phyloP scores from a whole-genome alignment of 2,329 filamentous ascomycete genomes.

The Pestalotiopsis fici region DNA sequence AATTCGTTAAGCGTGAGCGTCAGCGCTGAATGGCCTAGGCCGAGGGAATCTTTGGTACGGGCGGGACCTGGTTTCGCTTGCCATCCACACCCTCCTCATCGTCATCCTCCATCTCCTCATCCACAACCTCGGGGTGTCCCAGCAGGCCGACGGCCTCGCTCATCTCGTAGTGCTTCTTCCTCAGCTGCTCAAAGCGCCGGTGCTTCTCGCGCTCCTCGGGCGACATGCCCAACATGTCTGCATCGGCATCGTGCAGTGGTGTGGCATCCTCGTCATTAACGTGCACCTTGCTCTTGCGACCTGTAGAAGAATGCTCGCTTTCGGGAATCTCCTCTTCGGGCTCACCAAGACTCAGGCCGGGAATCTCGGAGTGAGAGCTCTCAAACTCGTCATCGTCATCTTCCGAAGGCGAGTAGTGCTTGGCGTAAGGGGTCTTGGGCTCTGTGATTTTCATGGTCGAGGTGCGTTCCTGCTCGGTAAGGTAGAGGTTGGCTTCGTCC shows the following conservation, averaged over 20 bases:
- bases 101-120: constrained; percentile 59
- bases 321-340: constrained; percentile 74
- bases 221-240: constrained; percentile 53
- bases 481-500: constrained; percentile 97
- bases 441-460: constrained; percentile 99
- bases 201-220: constrained; percentile 88
- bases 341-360: constrained; percentile 88
- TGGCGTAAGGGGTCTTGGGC: constrained; percentile 95
- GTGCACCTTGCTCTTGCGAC: constrained; percentile 68
- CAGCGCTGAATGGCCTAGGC: neutral
- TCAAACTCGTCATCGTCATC: constrained; percentile 79
- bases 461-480: constrained; percentile 93
- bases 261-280: constrained; percentile 64
- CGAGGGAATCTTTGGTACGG: constrained; percentile 45
- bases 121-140: constrained; percentile 70
- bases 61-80: constrained; percentile 23
- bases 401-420: constrained; percentile 85
- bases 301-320: constrained; percentile 33
- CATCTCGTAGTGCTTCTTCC: constrained; percentile 99
- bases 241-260: constrained; percentile 62
- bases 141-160: constrained; percentile 86
- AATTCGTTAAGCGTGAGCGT: neutral
- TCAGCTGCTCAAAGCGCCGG: constrained; percentile 82
- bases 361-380: constrained; percentile 74
- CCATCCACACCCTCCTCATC: constrained; percentile 52